Conservation (phyloP, 441 rosid genomes). For the Biscutella laevigata region DNA sequence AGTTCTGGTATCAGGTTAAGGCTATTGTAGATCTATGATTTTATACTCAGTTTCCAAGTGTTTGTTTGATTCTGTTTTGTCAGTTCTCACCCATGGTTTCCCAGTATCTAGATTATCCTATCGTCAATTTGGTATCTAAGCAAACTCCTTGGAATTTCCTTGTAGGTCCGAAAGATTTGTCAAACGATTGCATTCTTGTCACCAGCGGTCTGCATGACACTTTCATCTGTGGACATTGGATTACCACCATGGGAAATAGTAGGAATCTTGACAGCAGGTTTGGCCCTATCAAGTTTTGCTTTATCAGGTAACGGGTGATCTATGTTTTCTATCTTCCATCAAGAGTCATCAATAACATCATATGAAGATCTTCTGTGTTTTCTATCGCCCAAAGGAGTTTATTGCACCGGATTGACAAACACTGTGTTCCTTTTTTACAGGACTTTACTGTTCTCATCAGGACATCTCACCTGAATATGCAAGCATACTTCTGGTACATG, state of each 20-base stretch:
- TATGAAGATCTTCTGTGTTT: no score
- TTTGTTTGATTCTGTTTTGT: not conserved
- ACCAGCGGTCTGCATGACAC: slow-evolving; percentile 86
- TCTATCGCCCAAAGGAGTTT: not conserved
- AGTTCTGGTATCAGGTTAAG: no score
- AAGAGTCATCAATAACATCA: not conserved
- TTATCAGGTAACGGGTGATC: slow-evolving; percentile 57
- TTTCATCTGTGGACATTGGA: slow-evolving; percentile 81
- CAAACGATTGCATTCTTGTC: slow-evolving; percentile 81
- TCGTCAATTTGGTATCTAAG: not conserved
- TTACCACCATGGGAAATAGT: slow-evolving; percentile 91
- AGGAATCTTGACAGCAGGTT: slow-evolving; percentile 73
- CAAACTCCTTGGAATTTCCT: slow-evolving; percentile 10
- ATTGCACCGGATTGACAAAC: not conserved
- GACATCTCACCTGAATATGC: slow-evolving; percentile 95
- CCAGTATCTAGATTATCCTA: not conserved
- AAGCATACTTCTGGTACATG: slow-evolving; percentile 74
- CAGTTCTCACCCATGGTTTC: not conserved
- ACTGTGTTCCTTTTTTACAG: not conserved
- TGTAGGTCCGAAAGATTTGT: slow-evolving; percentile 88
- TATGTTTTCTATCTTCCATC: not conserved
- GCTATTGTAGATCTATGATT: slow-evolving; percentile 1
- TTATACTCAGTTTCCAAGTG: not conserved
- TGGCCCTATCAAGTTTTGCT: slow-evolving; percentile 90
- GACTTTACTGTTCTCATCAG: slow-evolving; percentile 87